Evolutionary conservation across 257 asterid genomes (phyloP), one percentile per base, ranked within the genome.

Genomic region (Handroanthus guayacan): DNA sequence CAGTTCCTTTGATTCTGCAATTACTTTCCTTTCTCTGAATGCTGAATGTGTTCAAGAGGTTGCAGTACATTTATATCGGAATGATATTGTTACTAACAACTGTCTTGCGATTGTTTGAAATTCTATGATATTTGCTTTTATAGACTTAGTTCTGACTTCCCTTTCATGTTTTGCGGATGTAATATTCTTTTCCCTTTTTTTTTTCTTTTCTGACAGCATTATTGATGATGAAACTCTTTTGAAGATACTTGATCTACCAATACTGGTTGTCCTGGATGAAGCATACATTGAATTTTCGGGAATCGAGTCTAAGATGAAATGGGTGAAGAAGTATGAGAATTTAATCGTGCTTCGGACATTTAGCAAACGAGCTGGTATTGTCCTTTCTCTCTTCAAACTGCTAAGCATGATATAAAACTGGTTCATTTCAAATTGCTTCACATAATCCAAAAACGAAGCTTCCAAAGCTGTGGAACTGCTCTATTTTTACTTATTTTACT

Each of bases 291-390:
- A 93, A 73, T 95, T 95, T 83, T 87, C 97, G 3, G 98, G 97
- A 47, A 47, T 93, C 36, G 87, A 87, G 79, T 93, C 99, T 57
- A 91, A 86, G 90, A 95, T 95, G 98, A 86, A 69, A 79, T 95
- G 99, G 99, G 97, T 95, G 80, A 95, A 95, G 89, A 91, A 90
- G 89, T 82, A 87, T 72, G 99, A 95, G 83, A 95, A 95, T 86
- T 86, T 93, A 71, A 91, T 91, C 51, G 99, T 95, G 74, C 98
- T 95, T 77, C 95, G 98, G 66, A 95, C 99, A 5, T 95, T 95
- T 82, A 95, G 98, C 88, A 95, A 95, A 84, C 81, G 99, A 90
- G 99, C 98, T 69, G 99, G 99, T 92, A 88, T 13, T 60, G 14
- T 62, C 54, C 62, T 69, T 63, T 67, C 82, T 75, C 57, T 14